Percentiles rank a stretch among this genome's conserved stretches.
These are phyloP conservation scores for Yamadazyma pseudoaaseri DNA, from an alignment of 1,139 yeast genomes.

Conservation along the genomic window DNA sequence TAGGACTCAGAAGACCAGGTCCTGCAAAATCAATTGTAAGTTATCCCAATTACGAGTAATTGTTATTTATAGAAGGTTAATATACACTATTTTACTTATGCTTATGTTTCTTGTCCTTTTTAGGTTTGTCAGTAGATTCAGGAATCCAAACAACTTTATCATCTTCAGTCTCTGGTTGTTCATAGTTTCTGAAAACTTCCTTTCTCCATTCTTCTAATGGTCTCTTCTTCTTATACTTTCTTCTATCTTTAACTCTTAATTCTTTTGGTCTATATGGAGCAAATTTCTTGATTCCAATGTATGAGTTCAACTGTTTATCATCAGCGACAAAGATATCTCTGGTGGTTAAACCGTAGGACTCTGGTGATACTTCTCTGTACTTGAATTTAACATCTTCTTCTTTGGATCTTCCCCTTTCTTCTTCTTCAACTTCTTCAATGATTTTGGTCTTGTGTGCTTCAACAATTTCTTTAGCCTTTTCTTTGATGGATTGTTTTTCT, in stretches of 20 bases:
- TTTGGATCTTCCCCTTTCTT: constrained; percentile 54
- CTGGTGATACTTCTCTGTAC: constrained; percentile 95
- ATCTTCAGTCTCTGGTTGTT: constrained; percentile 35
- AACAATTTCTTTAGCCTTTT: constrained; percentile 72
- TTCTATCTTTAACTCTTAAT: constrained; percentile 69
- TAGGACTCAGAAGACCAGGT: constrained; percentile 38
- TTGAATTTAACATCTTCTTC: constrained; percentile 57
- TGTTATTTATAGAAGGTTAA: neutral
- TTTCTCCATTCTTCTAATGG: constrained; percentile 82
- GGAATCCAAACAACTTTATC: constrained; percentile 43
- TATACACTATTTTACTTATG: constrained; percentile 5
- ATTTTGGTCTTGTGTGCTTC: constrained; percentile 40
- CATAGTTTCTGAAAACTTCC: constrained; percentile 66
- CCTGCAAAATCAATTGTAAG: constrained; percentile 42
- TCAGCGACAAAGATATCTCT: constrained; percentile 90
- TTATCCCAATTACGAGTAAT: constrained; percentile 32
- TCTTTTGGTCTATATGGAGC: constrained; percentile 90
- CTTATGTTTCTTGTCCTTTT: constrained; percentile 7
- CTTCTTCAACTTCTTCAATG: constrained; percentile 66
- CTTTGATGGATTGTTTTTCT: constrained; percentile 58
- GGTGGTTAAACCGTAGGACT: constrained; percentile 80
- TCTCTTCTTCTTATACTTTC: constrained; percentile 81
- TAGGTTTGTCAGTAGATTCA: constrained; percentile 3
- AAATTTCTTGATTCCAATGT: constrained; percentile 83
- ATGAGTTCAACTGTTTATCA: constrained; percentile 79